Base-by-base conservation (phyloP, 345 rosid genomes). In the Isatis tinctoria region DNA sequence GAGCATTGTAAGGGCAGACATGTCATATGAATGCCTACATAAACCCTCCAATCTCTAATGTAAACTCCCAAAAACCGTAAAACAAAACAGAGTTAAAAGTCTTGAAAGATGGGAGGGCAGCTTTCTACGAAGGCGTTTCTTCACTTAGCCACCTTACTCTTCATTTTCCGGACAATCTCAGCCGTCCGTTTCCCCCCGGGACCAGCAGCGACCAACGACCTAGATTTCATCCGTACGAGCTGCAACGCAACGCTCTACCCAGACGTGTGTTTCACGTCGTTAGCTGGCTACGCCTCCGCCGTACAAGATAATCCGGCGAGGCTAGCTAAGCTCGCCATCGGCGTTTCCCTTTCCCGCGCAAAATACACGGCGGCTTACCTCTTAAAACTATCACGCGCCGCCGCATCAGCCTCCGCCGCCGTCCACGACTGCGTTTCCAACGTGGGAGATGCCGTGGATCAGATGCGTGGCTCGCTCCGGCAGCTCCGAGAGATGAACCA, bases 341-440 rank as follows among this genome's bases (percentile, higher is more conserved):
- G 84, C 45, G 80, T 91, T 47, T 84, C 86, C 48, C 87, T 91
- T n/a, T 73, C 81, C 8, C 82, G 63, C 48, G 90, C 88, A 58
- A 85, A 82, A 48, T 70, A 40, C 72, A 61, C 82, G 75, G 83
- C 87, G 3, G 36, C 57, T 26, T 86, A 77, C 83, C 76, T 93
- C 24, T 76, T 89, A n/a, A 84, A 83, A 78, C 80, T 87, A 78
- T 73, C 96, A 47, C 87, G 92, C 44, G 62, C 69, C 87, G 79
- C 82, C 74, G 45, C 45, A 78, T 89, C 17, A 78, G n/a, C 86
- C 4, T 65, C 86, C 2, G 60, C 92, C 18, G 97, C 98, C 20
- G 78, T 93, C 70, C 97, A 72, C 74, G 98, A 93, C 85, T 93
- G 98, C 81, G 82, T 83, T 78, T 82, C 86, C 47, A 93, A 91